phyloP scores from a whole-genome alignment of 2,329 filamentous ascomycete genomes.

The Hypoxylon sp. region DNA sequence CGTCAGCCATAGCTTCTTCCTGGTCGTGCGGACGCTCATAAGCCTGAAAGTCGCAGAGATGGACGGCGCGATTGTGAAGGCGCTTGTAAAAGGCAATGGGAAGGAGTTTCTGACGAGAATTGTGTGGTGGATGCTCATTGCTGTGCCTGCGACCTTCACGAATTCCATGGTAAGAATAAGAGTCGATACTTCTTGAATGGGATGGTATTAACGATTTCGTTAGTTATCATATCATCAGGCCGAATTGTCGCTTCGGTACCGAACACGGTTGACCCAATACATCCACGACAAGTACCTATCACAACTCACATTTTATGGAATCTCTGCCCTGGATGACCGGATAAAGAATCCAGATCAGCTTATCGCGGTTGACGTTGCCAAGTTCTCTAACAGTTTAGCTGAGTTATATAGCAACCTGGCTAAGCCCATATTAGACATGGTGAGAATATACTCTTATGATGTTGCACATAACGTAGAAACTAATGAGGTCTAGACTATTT shows the following conservation, averaged over 20 bases:
- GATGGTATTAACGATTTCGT: constrained; percentile 31
- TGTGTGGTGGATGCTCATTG: constrained; percentile 98
- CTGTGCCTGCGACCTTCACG: constrained; percentile 95
- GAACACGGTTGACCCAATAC: constrained; percentile 91
- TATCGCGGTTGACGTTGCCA: constrained; percentile 95
- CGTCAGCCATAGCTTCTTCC: constrained; percentile 91
- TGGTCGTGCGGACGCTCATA: constrained; percentile 90
- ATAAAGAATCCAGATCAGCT: constrained; percentile 99
- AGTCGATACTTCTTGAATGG: constrained; percentile 5
- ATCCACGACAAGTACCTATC: constrained; percentile 97
- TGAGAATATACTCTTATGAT: constrained; percentile 55
- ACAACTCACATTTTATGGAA: constrained; percentile 98
- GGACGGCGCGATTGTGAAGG: constrained; percentile 94
- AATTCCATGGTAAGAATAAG: constrained; percentile 88
- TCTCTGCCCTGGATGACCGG: constrained; percentile 93
- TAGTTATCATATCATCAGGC: constrained; percentile 97
- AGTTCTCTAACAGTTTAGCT: constrained; percentile 94
- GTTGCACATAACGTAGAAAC: constrained; percentile 19
- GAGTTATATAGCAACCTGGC: constrained; percentile 97
- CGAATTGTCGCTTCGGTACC: constrained; percentile 91
- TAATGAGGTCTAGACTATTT: constrained; percentile 74
- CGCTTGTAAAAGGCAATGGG: constrained; percentile 89
- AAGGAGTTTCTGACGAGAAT: constrained; percentile 90
- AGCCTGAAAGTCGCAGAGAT: constrained; percentile 96
- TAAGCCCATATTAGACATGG: constrained; percentile 94